Evolutionary conservation across 257 asterid genomes (phyloP), one percentile per base, ranked within the genome.

Genomic region (Gentiana macrophylla): DNA sequence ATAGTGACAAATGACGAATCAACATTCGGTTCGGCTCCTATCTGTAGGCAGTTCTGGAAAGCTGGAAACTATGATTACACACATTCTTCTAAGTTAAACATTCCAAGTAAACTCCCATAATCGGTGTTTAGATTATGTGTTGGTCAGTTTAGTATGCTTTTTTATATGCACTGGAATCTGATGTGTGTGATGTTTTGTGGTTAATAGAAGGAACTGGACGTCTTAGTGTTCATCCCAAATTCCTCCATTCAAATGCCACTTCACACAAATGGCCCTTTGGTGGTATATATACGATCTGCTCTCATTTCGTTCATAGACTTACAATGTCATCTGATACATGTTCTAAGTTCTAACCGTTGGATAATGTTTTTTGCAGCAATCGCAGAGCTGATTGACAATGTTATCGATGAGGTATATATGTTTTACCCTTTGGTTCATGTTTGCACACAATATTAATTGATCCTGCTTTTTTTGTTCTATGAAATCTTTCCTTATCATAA

Each of bases 211-310:
- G 92, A 62, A 65, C 89, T 24, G 73, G 80, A 59, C 74, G 79
- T 76, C 82, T 90, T 58, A 86, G 65, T 52, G 72, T 90, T 58
- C 98, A 90, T 67, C 98, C 98, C 44, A 90, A 86, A 67, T 90
- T 90, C 75, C 95, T 90, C 62, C 98, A 90, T 65, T 90, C 96
- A 53, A 90, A 90, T 77, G 98, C 98, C 51, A 90, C 96, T 54
- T 90, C 98, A 32, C 98, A 90, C 75, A 90, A 90, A 74, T 90
- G 98, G 98, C 95, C 95, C 53, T 90, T 90, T 61, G 96, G 96
- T 62, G 98, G 95, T 90, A 81, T 53, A 91, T 54, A 5, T 41
- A 41, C 10, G 46, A 7, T 5, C 46, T 2, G 6, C 9, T 41
- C 9, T 41, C 46, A 5, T 41, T 41, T 4, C 2, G 46, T 10